phyloP scores from a whole-genome alignment of 495 filamentous ascomycete species.

The Annulohypoxylon maeteangense region DNA sequence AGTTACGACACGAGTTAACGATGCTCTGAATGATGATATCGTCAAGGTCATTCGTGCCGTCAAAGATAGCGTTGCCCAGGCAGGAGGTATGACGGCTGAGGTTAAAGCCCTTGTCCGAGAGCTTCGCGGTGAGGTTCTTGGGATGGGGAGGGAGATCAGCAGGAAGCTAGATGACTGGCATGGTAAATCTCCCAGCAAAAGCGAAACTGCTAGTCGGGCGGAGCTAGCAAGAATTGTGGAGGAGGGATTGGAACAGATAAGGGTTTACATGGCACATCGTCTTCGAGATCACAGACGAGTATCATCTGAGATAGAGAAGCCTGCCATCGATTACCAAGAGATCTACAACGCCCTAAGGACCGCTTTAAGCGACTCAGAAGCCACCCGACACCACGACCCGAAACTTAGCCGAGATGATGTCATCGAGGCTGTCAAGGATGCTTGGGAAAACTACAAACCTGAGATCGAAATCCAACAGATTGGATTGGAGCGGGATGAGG shows the following conservation, averaged over 20 bases:
- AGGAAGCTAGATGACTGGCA: slow-evolving; percentile 77
- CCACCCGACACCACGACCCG: slow-evolving; percentile 53
- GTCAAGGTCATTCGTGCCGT: slow-evolving; percentile 80
- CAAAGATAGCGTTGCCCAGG: slow-evolving; percentile 86
- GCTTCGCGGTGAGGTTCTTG: slow-evolving; percentile 89
- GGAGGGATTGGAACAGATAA: slow-evolving; percentile 80
- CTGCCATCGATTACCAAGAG: slow-evolving; percentile 74
- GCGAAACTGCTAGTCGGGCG: slow-evolving; percentile 65
- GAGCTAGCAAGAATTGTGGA: slow-evolving; percentile 83
- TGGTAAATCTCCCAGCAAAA: slow-evolving; percentile 62
- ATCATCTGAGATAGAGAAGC: slow-evolving; percentile 59
- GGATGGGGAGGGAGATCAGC: slow-evolving; percentile 89
- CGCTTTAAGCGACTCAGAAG: slow-evolving; percentile 76
- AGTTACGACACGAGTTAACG: slow-evolving; percentile 47
- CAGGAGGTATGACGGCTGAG: slow-evolving; percentile 85
- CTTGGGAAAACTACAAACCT: slow-evolving; percentile 90
- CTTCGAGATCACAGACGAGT: slow-evolving; percentile 79
- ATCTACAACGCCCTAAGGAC: slow-evolving; percentile 83
- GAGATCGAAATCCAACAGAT: slow-evolving; percentile 91
- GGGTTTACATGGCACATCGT: slow-evolving; percentile 78
- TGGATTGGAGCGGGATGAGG: slow-evolving; percentile 87
- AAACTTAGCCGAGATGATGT: slow-evolving; percentile 77
- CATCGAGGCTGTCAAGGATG: slow-evolving; percentile 83
- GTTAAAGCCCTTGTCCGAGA: slow-evolving; percentile 91
- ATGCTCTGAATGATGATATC: slow-evolving; percentile 73